Evolutionary conservation across 331 rosid species (phyloP).

Genomic region (Quercus tomentella): DNA sequence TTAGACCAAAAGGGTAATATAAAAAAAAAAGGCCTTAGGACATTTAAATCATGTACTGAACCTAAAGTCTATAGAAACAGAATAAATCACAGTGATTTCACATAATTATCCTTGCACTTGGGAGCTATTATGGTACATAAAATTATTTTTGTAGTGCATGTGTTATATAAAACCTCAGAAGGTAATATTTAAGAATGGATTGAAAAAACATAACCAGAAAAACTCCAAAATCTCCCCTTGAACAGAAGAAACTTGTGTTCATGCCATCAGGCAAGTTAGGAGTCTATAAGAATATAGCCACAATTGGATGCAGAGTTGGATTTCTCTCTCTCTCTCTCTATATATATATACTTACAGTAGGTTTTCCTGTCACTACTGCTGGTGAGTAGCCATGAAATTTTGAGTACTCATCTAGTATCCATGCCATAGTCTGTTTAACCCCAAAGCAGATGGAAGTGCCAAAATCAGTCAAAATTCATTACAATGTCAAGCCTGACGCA

Average conservation of each 20-base stretch:
- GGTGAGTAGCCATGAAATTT: constrained; percentile 96
- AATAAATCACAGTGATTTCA: neutral
- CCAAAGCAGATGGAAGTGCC: neutral
- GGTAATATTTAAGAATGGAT: too few species aligned
- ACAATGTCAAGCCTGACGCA: neutral
- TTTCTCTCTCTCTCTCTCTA: too few species aligned
- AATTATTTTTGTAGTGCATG: neutral
- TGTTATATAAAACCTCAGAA: neutral
- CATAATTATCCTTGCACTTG: neutral
- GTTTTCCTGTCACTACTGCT: constrained; percentile 94
- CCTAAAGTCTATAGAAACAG: neutral
- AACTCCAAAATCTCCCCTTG: too few species aligned
- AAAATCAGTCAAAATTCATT: neutral
- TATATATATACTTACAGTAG: constrained; percentile 51
- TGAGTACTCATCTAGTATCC: constrained; percentile 95
- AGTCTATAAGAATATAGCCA: neutral
- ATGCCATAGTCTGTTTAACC: constrained; percentile 79
- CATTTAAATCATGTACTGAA: neutral
- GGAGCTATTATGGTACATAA: too few species aligned
- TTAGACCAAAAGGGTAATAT: neutral
- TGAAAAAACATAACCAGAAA: too few species aligned
- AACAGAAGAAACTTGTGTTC: too few species aligned
- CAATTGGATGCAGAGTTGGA: neutral
- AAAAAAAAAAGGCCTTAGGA: neutral
- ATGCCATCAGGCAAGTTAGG: too few species aligned